A percentile compares a stretch with the other conserved stretches of the same genome.
These are phyloP conservation scores for Colletotrichum sp. DNA, from an alignment of 2,329 filamentous ascomycete species.

Conservation along the genomic window DNA sequence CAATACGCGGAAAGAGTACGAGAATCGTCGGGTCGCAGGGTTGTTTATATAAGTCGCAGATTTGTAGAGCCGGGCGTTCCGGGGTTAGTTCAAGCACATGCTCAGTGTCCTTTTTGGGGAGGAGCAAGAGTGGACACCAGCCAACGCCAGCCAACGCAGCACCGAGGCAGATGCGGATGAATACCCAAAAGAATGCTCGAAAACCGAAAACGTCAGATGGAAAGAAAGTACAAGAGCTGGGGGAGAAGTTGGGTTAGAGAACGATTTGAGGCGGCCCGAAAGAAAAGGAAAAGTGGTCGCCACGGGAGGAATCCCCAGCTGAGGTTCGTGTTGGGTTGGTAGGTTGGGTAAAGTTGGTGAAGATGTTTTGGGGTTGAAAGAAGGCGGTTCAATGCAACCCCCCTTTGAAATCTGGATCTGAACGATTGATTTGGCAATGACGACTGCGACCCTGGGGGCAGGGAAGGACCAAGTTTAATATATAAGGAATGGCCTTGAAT, in stretches of 20 bases:
- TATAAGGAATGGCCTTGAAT: neutral
- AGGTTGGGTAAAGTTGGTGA: neutral
- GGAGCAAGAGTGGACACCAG: slow-evolving; percentile 16
- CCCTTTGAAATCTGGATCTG: neutral
- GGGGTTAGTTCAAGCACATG: slow-evolving; percentile 19
- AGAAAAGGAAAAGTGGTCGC: neutral
- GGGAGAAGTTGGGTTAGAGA: neutral
- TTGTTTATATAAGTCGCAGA: slow-evolving; percentile 5
- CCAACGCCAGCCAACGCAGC: slow-evolving; percentile 1
- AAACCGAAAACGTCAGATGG: neutral
- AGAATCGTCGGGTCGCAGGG: neutral
- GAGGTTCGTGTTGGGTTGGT: neutral
- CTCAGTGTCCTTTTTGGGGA: slow-evolving; percentile 15
- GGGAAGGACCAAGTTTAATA: slow-evolving; percentile 6
- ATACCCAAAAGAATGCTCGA: neutral
- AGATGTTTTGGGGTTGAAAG: neutral
- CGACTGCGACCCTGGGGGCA: neutral
- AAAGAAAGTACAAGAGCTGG: neutral
- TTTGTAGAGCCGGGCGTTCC: slow-evolving; percentile 14
- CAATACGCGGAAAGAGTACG: neutral
- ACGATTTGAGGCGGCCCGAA: neutral
- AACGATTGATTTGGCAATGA: neutral
- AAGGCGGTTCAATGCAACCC: neutral
- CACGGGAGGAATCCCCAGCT: neutral
- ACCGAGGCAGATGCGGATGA: slow-evolving; percentile 13